phyloP scores from a whole-genome alignment of 2,329 filamentous ascomycete genomes.

The Cercospora sp. region DNA sequence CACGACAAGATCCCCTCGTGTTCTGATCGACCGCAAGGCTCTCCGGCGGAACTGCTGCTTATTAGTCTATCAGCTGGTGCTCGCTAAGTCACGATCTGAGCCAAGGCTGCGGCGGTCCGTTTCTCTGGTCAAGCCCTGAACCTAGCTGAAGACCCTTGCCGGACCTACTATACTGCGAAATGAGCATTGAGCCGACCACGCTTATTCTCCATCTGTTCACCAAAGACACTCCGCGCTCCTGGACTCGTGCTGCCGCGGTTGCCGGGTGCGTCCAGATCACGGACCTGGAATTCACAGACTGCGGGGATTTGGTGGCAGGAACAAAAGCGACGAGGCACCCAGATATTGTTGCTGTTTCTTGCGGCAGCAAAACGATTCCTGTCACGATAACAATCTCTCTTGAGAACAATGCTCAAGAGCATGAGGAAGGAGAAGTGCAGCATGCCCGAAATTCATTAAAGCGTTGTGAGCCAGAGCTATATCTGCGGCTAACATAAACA shows the following conservation, averaged over 20 bases:
- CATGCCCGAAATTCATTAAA: not conserved
- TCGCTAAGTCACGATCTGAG: not conserved
- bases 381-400: not conserved
- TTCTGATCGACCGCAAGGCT: not conserved
- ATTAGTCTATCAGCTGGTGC: not conserved
- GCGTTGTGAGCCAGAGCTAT: not conserved
- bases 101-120: not conserved
- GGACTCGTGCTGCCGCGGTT: not conserved
- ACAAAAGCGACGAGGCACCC: not conserved
- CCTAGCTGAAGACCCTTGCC: not conserved
- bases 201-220: not conserved
- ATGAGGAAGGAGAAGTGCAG: not conserved
- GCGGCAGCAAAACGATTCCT: not conserved
- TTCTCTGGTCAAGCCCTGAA: not conserved
- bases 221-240: not conserved
- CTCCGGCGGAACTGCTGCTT: not conserved
- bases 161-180: not conserved
- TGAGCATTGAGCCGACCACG: not conserved
- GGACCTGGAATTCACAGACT: not conserved
- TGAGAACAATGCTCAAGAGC: not conserved
- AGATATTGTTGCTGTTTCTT: not conserved
- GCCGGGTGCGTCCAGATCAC: not conserved
- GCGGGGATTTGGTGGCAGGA: not conserved
- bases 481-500: slow-evolving; percentile 13
- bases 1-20: not conserved